Conservation (phyloP, 768 basidiomycete genomes). For the Cystobasidium onofrii region DNA sequence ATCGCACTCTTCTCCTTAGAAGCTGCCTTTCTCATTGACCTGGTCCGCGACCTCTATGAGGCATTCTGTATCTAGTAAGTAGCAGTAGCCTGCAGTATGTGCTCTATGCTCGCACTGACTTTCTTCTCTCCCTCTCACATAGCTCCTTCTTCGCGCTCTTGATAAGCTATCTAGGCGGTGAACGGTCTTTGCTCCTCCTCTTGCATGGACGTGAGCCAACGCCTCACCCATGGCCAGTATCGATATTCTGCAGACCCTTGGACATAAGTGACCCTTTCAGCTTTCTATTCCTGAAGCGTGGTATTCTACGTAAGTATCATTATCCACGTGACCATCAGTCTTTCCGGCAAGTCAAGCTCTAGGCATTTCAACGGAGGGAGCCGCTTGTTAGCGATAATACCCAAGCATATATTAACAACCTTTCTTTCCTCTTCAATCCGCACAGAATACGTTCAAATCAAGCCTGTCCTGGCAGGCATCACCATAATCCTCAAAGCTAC, state of each 20-base stretch:
- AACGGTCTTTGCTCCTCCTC: constrained; percentile 81
- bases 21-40: constrained; percentile 93
- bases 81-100: too few species aligned
- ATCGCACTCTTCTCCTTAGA: constrained; percentile 89
- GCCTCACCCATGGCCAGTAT: constrained; percentile 74
- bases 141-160: constrained; percentile 74
- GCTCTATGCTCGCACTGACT: not conserved
- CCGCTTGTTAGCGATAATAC: too few species aligned
- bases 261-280: constrained; percentile 93
- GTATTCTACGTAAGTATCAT: constrained; percentile 67
- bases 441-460: constrained; percentile 92
- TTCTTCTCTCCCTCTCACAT: not conserved
- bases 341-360: too few species aligned
- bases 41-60: constrained; percentile 89
- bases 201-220: constrained; percentile 86
- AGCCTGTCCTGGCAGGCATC: constrained; percentile 74
- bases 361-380: too few species aligned
- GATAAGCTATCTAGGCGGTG: constrained; percentile 62
- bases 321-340: not conserved
- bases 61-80: constrained; percentile 75
- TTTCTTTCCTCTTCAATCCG: constrained; percentile 5
- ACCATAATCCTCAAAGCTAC: constrained; percentile 78
- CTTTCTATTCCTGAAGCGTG: constrained; percentile 85
- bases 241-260: constrained; percentile 70
- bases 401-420: too few species aligned